Evolutionary conservation across 495 filamentous ascomycete genomes (phyloP), one percentile per base, ranked within the genome.

Genomic region (Penicillium coprophilum): DNA sequence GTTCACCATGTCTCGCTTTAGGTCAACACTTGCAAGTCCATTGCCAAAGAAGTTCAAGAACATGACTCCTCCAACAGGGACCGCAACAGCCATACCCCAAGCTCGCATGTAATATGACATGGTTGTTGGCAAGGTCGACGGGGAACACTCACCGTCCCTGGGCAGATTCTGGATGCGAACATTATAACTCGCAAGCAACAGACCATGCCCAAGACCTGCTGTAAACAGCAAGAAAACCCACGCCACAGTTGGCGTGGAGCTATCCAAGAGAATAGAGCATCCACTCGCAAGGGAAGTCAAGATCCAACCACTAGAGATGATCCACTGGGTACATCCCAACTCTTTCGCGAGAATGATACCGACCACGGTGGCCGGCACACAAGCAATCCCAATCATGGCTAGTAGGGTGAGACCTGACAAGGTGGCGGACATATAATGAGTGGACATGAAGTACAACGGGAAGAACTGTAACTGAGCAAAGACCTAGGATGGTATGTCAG

Each of bases 391-490:
- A 6, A 68, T 65, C 28, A 77, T 49, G 27, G 70, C 64, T 6
- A 89, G 76, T 6, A 89, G 60, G 2, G 82, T 76, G 5, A 90
- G 69, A 9, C 87, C 86, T 1, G 85, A 70, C 2, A 84, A 56
- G 6, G 82, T 80, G 0, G 82, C 74, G 0, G 73, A 68, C 46
- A 78, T 74, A 46, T 73, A 79, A 52, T 83, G 81, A 27, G 87
- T 78, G 9, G 82, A 78, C 49, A 83, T 71, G 62, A 85, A 86
- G 67, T 86, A 91, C 21, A 91, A 74, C 0, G 86, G 78, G 30
- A 86, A 68, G 50, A 81, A 86, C 59, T 89, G 87, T 0, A 92
- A 60, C 0, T 77, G 74, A 43, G 62, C 56, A 40, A 75, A 75
- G 15, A 81, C 65, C 57, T 80, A 61, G 0, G 50, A 24, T 2